Evolutionary conservation across 768 basidiomycete genomes (phyloP).

Genomic region (Hemileccinum impolitum): DNA sequence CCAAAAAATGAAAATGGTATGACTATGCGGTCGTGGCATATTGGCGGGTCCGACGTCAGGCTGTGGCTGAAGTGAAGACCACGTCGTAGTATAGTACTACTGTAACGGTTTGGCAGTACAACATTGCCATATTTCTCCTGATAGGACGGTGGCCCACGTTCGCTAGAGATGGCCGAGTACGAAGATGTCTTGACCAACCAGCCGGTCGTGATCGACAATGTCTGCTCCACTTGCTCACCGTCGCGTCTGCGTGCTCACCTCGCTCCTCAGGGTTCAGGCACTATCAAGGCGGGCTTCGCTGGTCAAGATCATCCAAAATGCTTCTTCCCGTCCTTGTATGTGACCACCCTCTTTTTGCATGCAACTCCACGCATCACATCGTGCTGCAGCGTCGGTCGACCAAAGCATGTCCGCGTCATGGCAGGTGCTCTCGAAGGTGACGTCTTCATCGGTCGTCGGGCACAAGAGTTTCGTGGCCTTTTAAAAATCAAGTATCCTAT

Average conservation of each 20-base stretch:
- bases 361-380: conserved; percentile 18
- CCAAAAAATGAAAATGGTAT: conserved; percentile 12
- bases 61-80: conserved; percentile 16
- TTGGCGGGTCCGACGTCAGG: conserved; percentile 3
- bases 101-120: background rate
- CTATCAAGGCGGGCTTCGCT: conserved; percentile 98
- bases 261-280: conserved; percentile 83
- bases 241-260: conserved; percentile 24
- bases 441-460: conserved; percentile 90
- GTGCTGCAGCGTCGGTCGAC: conserved; percentile 77
- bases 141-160: conserved; percentile 5
- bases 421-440: conserved; percentile 96
- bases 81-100: too few species aligned
- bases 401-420: conserved; percentile 98
- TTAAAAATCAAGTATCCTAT: conserved; percentile 99
- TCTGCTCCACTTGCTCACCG: conserved; percentile 38
- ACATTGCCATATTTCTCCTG: too few species aligned
- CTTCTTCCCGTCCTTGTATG: conserved; percentile 98
- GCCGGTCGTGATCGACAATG: conserved; percentile 98
- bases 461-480: conserved; percentile 93
- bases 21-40: conserved; percentile 17
- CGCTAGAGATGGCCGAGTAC: conserved; percentile 69
- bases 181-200: conserved; percentile 97
- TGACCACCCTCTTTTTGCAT: conserved; percentile 35
- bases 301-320: conserved; percentile 99